Evolutionary conservation across 345 rosid species (phyloP).

Genomic region (Pugionium dolabratum): DNA sequence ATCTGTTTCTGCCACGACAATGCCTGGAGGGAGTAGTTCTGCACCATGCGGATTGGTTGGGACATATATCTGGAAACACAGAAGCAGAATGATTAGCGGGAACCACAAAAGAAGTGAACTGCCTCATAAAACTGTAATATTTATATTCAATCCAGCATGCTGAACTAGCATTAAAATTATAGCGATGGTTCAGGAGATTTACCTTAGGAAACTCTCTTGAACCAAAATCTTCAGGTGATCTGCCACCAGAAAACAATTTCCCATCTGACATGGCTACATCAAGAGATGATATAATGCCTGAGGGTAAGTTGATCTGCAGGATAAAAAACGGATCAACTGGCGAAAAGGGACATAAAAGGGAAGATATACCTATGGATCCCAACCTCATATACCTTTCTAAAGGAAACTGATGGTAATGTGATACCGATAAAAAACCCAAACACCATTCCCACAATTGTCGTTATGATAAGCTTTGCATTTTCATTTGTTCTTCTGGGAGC

Average conservation of each 20-base stretch:
- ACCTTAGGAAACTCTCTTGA: constrained; percentile 53
- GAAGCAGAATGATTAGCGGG: constrained; percentile 16
- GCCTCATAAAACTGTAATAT: constrained; percentile 6
- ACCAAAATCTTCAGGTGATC: constrained; percentile 45
- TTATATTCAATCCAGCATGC: neutral
- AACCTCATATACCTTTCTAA: constrained; percentile 54
- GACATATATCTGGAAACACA: constrained; percentile 64
- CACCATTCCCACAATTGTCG: constrained; percentile 59
- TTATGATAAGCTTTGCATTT: constrained; percentile 52
- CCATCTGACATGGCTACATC: constrained; percentile 47
- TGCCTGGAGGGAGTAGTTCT: constrained; percentile 88
- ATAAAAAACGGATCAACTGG: constrained; percentile 33
- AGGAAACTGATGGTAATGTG: constrained; percentile 64
- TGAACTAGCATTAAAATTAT: neutral
- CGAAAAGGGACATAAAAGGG: constrained; percentile 2
- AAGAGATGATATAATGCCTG: constrained; percentile 54
- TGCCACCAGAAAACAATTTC: constrained; percentile 36
- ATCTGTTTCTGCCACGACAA: constrained; percentile 77
- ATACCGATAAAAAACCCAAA: constrained; percentile 79
- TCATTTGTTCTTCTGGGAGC: constrained; percentile 58
- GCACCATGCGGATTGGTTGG: constrained; percentile 91
- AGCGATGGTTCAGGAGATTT: constrained; percentile 21
- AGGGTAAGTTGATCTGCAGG: constrained; percentile 67
- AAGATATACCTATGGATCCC: constrained; percentile 4
- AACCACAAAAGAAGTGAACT: neutral